Evolutionary conservation across 2,329 filamentous ascomycete genomes (phyloP), one percentile per base, ranked within the genome.

Genomic region (Sclerotinia spermophila): DNA sequence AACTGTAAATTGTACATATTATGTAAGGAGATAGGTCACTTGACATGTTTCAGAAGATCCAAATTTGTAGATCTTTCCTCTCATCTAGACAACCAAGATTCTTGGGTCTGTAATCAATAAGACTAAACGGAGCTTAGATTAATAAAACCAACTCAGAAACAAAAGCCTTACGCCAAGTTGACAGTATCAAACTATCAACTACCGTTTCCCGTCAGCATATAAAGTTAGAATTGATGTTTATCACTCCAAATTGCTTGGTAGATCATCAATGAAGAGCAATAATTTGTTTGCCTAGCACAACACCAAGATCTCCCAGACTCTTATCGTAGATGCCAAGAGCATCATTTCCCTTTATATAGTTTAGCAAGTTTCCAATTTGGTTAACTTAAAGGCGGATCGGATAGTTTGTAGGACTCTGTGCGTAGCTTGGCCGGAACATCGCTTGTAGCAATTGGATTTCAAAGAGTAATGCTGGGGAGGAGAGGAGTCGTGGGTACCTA

Each of bases 281-380:
- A 53, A 48, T 30, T 30, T 40, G 33, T 30, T 33, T 35, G 62
- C 62, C 62, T 17, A 66, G 62, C 62, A 27, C 62, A 65, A 48
- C 35, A 66, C 62, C 62, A 66, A 66, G 62, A 53, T 53, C 35
- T 53, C 11, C 62, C 45, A 66, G 40, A 66, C 45, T 44, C 62
- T 40, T 30, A 66, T 66, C 45, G 27, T 33, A 66, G 62, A 66
- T 66, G 62, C 62, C 62, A 66, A 66, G 62, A 51, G n/a, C 24
- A 38, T 66, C 35, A n/a, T 40, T 27, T 55, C 33, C 17, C 45
- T 53, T 19, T 27, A 53, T 30, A 38, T 27, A 35, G 42, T 62
- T 62, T 33, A 62, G 45, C n/a, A 33, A 15, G 27, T n/a, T 62
- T 62, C 42, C 19, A 45, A 62, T 45, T 33, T 21, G 27, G 42